These are phyloP conservation scores for Mucor saturninus DNA, from an alignment of 371 early-diverging fungal genomes.

Conservation along the genomic window DNA sequence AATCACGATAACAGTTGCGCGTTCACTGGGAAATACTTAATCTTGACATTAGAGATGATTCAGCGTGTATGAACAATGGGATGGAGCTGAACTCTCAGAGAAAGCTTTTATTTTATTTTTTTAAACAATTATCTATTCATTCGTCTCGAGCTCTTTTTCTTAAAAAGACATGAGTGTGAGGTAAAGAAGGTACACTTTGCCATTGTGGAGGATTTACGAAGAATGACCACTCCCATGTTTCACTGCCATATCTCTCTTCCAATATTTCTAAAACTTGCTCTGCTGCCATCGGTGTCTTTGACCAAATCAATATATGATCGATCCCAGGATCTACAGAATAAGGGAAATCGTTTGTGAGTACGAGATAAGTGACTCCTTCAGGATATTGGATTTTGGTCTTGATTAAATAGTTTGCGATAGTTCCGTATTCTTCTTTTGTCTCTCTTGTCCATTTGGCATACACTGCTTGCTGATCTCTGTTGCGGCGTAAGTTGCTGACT, in stretches of 20 bases:
- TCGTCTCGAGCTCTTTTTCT: constrained; percentile 15
- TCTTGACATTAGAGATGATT: too few relatives aligned
- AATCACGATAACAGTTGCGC: too few relatives aligned
- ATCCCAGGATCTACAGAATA: constrained; percentile 59
- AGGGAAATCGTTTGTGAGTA: constrained; percentile 68
- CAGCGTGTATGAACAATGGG: too few relatives aligned
- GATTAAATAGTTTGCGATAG: constrained; percentile 45
- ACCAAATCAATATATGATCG: constrained; percentile 62
- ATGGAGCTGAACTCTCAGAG: too few relatives aligned
- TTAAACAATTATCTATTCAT: neutral
- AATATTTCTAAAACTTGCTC: constrained; percentile 31
- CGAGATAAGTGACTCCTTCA: constrained; percentile 32
- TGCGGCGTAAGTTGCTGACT: constrained; percentile 37
- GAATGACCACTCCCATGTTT: constrained; percentile 41
- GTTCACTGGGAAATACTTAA: too few relatives aligned
- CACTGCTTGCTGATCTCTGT: constrained; percentile 26
- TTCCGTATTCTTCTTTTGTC: constrained; percentile 45
- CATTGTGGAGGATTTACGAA: constrained; percentile 51
- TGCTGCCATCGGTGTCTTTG: constrained; percentile 43
- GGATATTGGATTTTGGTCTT: constrained; percentile 51
- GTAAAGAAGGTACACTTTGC: constrained; percentile 42
- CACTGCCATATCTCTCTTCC: constrained; percentile 31
- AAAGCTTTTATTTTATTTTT: neutral
- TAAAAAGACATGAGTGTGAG: constrained; percentile 53
- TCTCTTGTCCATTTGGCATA: constrained; percentile 47